Conservation (phyloP, 768 basidiomycete genomes). For the Lactarius deliciosus region DNA sequence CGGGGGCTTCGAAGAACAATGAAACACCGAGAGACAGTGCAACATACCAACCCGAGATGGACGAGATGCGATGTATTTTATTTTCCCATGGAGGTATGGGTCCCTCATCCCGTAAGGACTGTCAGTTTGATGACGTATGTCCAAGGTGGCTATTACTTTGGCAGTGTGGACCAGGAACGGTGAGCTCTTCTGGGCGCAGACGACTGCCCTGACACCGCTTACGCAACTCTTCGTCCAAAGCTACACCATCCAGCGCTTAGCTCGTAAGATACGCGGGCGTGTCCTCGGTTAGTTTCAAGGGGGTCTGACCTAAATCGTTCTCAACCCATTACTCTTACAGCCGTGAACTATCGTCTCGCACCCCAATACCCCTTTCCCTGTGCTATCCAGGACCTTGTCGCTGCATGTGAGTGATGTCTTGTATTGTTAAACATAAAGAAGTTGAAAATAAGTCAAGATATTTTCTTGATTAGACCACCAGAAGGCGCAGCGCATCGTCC, state of each 20-base stretch:
- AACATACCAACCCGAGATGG: constrained; percentile 68
- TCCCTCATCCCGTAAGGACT: constrained; percentile 16
- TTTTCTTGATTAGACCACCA: constrained; percentile 90
- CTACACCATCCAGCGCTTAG: constrained; percentile 77
- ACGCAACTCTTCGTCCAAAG: constrained; percentile 36
- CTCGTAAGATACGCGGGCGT: constrained; percentile 90
- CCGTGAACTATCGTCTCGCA: constrained; percentile 82
- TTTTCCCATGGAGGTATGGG: constrained; percentile 72
- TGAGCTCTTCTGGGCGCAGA: constrained; percentile 31
- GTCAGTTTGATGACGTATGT: constrained; percentile 25
- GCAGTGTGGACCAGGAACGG: constrained; percentile 77
- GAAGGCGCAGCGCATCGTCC: constrained; percentile 72
- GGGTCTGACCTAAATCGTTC: constrained; percentile 9
- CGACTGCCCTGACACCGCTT: not conserved
- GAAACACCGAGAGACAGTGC: constrained; percentile 35
- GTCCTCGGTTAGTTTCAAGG: constrained; percentile 59
- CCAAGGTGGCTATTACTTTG: constrained; percentile 81
- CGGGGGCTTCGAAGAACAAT: constrained; percentile 27
- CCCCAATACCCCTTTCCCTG: constrained; percentile 98
- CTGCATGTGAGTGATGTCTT: constrained; percentile 64
- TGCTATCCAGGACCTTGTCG: constrained; percentile 83
- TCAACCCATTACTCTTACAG: constrained; percentile 38
- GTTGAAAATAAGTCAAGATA: constrained; percentile 48
- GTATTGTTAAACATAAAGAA: not conserved
- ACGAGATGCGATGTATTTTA: constrained; percentile 80